Conservation (phyloP, 768 basidiomycete genomes). For the Phlebiopsis gigantea region DNA sequence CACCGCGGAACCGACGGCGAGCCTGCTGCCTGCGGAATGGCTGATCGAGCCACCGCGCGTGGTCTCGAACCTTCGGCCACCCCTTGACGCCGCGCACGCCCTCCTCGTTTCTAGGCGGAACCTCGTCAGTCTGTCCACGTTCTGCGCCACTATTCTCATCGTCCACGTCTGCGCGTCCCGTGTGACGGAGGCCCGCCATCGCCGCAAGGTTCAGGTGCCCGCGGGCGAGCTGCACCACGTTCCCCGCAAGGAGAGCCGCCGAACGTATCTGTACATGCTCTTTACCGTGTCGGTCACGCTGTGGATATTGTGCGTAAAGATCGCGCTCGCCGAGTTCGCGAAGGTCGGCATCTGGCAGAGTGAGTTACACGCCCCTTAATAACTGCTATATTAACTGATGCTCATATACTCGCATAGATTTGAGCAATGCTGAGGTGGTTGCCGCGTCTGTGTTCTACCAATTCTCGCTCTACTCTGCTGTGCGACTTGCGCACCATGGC, state of each 20-base stretch:
- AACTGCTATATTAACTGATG: neutral
- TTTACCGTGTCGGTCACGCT: constrained; percentile 55
- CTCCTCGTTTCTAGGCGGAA: constrained; percentile 67
- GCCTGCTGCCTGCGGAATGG: constrained; percentile 57
- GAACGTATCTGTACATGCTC: constrained; percentile 57
- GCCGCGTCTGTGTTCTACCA: constrained; percentile 82
- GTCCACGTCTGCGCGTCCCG: constrained; percentile 77
- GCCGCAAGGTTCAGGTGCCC: constrained; percentile 34
- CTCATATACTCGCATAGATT: constrained; percentile 40
- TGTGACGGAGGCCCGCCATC: constrained; percentile 58
- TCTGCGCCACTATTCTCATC: constrained; percentile 76
- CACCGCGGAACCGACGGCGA: constrained; percentile 21
- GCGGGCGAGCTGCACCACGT: constrained; percentile 75
- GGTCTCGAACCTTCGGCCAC: constrained; percentile 37
- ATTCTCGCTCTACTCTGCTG: constrained; percentile 82
- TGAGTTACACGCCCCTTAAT: constrained; percentile 30
- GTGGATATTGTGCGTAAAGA: constrained; percentile 43
- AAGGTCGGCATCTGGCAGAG: constrained; percentile 65
- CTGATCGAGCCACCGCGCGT: constrained; percentile 67
- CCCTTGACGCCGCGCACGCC: constrained; percentile 44
- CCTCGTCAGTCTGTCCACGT: constrained; percentile 72
- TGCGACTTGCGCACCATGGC: constrained; percentile 88
- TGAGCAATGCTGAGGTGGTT: constrained; percentile 70
- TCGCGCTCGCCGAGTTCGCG: constrained; percentile 33
- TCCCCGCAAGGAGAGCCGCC: constrained; percentile 62